Evolutionary conservation across 257 asterid species (phyloP), one percentile per base, ranked within the genome.

Genomic region (Buddleja alternifolia): DNA sequence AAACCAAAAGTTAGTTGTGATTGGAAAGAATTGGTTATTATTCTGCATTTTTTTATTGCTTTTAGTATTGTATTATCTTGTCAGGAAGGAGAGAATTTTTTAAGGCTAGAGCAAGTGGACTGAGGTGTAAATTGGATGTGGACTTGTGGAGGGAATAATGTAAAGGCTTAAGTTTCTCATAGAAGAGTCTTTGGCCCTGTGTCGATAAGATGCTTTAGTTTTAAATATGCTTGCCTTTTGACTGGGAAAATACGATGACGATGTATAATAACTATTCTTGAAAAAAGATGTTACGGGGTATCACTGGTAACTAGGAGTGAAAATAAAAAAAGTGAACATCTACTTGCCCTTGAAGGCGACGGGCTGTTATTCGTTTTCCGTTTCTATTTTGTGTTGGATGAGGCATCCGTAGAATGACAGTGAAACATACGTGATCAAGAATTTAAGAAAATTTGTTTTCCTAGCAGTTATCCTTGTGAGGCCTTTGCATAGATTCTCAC

Each of bases 11-110:
- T 73, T 70, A 56, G 70, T 45, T 39, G 70, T 70, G 72, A 58
- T 64, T 59, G 60, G 32, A 65, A 77, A 72, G 44, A 25, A 71
- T 69, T 75, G 72, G 48, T 80, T 75, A 57, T n/a, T 72, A 10
- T 55, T 37, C 36, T 73, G 29, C 73, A 44, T 46, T 55, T 64
- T 53, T 69, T 15, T 37, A 40, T 47, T 66, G 73, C 17, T 63
- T 67, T 58, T 46, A 40, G 59, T 44, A 66, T 62, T 73, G 24
- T 55, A 58, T 70, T 23, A 62, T 69, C 34, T 63, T 72, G 34
- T 5, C 66, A 47, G 60, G 40, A 76, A 75, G 57, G 75, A 8
- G 41, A 21, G 19, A 23, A 32, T 54, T 75, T 76, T 80, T 51
- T 21, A 21, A 61, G 32, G 53, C 37, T 69, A 57, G 46, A 55